A percentile compares a stretch with the other conserved stretches of the same genome.
These are phyloP conservation scores for Mortierella sp. DNA, from an alignment of 371 early-diverging fungal species.

Conservation along the genomic window DNA sequence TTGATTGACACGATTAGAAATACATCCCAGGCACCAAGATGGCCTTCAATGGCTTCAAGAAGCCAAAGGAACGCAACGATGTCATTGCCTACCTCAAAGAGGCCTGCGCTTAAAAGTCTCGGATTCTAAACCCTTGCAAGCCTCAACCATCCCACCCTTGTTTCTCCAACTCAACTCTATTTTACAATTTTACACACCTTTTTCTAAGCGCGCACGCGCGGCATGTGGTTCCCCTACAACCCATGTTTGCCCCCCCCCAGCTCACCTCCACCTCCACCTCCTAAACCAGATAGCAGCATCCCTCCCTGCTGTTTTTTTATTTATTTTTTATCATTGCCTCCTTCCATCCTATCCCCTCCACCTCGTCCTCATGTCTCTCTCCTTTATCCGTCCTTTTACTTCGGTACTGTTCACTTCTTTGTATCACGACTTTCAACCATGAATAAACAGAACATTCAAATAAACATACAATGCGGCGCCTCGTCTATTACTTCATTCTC, in stretches of 20 bases:
- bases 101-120: conserved; percentile 18
- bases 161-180: neutral
- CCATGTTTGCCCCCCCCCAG: neutral
- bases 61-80: conserved; percentile 88
- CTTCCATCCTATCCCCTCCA: too few relatives aligned
- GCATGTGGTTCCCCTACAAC: neutral
- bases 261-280: neutral
- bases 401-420: too few relatives aligned
- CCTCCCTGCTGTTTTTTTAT: neutral
- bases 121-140: too few relatives aligned
- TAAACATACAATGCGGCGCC: too few relatives aligned
- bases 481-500: too few relatives aligned
- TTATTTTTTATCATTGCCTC: neutral
- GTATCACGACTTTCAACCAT: too few relatives aligned
- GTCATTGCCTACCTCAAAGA: conserved; percentile 94
- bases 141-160: too few relatives aligned
- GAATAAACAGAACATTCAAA: too few relatives aligned
- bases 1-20: conserved; percentile 77
- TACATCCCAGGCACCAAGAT: conserved; percentile 98
- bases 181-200: neutral
- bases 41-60: conserved; percentile 99
- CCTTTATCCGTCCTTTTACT: too few relatives aligned
- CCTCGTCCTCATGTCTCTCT: too few relatives aligned
- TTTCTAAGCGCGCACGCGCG: neutral
- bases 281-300: neutral